These are phyloP conservation scores for Fusarium duplospermum DNA, from an alignment of 2,329 filamentous ascomycete species.

Conservation along the genomic window DNA sequence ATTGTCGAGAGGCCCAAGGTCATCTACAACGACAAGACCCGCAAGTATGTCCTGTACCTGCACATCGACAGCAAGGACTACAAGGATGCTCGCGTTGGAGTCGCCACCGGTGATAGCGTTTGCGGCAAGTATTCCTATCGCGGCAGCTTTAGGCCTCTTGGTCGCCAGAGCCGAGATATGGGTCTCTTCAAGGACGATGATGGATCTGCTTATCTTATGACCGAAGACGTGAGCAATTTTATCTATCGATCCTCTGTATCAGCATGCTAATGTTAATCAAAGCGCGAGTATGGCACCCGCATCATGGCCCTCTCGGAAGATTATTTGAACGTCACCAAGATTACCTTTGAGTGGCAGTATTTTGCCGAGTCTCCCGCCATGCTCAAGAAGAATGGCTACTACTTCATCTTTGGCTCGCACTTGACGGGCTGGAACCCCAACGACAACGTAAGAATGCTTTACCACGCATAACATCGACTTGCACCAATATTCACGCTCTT, in stretches of 20 bases:
- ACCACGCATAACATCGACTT: too few species aligned
- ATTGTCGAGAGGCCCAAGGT: conserved; percentile 77
- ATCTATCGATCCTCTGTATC: too few species aligned
- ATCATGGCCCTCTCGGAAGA: conserved; percentile 68
- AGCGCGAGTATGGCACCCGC: conserved; percentile 66
- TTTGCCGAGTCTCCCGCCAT: conserved; percentile 72
- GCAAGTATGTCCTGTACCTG: conserved; percentile 76
- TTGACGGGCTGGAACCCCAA: conserved; percentile 70
- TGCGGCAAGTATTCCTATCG: conserved; percentile 67
- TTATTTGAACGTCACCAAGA: conserved; percentile 63
- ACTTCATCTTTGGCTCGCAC: conserved; percentile 73
- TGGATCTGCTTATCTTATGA: conserved; percentile 70
- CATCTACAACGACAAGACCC: conserved; percentile 72
- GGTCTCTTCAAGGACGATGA: conserved; percentile 63
- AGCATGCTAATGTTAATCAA: too few species aligned
- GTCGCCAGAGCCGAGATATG: neutral
- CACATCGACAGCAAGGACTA: conserved; percentile 74
- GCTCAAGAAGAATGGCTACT: conserved; percentile 68
- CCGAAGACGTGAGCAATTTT: conserved; percentile 64
- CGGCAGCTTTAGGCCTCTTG: conserved; percentile 49
- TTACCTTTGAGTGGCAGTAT: conserved; percentile 64
- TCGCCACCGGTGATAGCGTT: conserved; percentile 68
- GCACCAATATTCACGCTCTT: neutral
- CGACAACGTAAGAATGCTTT: conserved; percentile 62
- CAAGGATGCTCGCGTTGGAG: conserved; percentile 72